Base-by-base conservation (phyloP, 805 yeast genomes). In the Cyberlindnera maritima region DNA sequence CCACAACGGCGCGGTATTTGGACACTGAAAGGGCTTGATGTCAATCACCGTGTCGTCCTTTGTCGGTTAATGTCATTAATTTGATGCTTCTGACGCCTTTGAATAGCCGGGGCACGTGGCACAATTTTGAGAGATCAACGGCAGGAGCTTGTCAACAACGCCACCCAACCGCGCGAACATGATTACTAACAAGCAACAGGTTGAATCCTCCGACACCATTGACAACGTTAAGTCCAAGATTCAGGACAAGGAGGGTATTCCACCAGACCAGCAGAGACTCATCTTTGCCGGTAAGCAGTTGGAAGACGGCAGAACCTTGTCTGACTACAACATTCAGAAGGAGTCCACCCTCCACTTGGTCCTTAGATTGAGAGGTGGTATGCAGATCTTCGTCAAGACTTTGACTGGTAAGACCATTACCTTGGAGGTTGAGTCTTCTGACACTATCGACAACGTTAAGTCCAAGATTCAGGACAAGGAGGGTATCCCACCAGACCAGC, bases 401-500 rank as follows among this genome's bases (percentile, higher is more conserved):
- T 70, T 87, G 67, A 87, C 96, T 31, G 96, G 96, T 68, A 87
- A 87, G 81, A 87, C 96, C 55, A 87, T 87, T 68, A 87, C 96
- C 59, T 72, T 85, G 55, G 90, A 80, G 71, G 94, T 88, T 61
- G 96, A 88, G 74, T 88, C 96, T 52, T 88, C 96, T 49, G 96
- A 89, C 79, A 88, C 96, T 60, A 88, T 89, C 67, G 96, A 89
- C 77, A 89, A 89, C 65, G 96, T 89, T 72, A 89, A 89, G 80
- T 79, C 92, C 63, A 89, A 89, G 82, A 88, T 88, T 64, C 96
- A 88, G 74, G 96, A 88, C 75, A 88, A 88, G 79, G 96, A 89
- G 72, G 96, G 96, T 63, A 89, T 89, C 62, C 96, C 96, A 63
- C 96, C 96, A 60, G 96, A 89, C 77, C 96, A 89, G 72, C 96